Evolutionary conservation across 352 stramenopile genomes (phyloP).

Genomic region (Globisporangium solare): DNA sequence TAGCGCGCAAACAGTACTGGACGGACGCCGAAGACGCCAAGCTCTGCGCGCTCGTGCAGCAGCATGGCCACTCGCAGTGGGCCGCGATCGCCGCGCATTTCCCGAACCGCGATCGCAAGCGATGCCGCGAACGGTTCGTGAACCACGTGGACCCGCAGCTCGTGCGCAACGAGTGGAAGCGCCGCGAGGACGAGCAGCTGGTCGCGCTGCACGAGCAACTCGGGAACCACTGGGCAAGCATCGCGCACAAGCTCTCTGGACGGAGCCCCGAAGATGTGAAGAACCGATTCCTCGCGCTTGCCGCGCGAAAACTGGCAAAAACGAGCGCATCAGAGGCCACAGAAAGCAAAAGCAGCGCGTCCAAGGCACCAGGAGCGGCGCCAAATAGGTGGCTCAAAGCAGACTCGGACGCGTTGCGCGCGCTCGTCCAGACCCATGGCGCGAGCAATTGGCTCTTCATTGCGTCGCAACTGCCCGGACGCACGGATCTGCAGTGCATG

Average conservation of each 20-base stretch:
- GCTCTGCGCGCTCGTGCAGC: constrained; percentile 34
- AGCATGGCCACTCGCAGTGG: constrained; percentile 31
- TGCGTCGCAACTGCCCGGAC: constrained; percentile 55
- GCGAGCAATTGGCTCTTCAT: constrained; percentile 71
- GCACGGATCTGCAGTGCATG: constrained; percentile 71
- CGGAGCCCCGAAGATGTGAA: constrained; percentile 53
- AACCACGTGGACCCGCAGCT: constrained; percentile 57
- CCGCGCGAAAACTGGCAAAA: constrained; percentile 4
- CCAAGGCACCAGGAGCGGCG: neutral
- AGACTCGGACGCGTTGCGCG: constrained; percentile 30
- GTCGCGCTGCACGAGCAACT: constrained; percentile 24
- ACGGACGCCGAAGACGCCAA: constrained; percentile 39
- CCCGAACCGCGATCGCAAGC: constrained; percentile 47
- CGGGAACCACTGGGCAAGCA: constrained; percentile 28
- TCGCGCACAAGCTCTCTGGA: constrained; percentile 25
- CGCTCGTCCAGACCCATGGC: constrained; percentile 39
- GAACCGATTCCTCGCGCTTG: constrained; percentile 36
- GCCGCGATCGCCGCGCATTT: constrained; percentile 35
- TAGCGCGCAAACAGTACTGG: constrained; percentile 24
- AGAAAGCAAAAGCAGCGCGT: too few species aligned
- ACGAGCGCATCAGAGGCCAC: too few species aligned
- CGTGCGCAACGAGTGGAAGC: constrained; percentile 24
- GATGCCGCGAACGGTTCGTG: constrained; percentile 66
- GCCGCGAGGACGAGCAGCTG: constrained; percentile 42
- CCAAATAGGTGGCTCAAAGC: constrained; percentile 16